phyloP scores from a whole-genome alignment of 345 rosid genomes.

The Pistacia atlantica region DNA sequence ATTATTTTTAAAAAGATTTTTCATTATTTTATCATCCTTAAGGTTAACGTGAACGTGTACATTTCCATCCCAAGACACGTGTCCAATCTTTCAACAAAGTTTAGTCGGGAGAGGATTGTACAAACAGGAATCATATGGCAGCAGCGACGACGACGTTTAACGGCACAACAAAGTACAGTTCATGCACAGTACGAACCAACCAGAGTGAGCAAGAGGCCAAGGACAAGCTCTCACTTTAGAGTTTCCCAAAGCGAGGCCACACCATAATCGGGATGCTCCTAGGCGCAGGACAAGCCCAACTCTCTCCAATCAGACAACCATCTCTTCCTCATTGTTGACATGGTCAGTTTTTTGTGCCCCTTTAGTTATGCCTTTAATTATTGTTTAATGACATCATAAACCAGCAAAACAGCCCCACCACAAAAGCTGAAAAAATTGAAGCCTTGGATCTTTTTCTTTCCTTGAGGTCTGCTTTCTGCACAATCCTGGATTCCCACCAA shows the following conservation, averaged over 20 bases:
- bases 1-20: no score
- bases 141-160: neutral
- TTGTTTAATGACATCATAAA: no score
- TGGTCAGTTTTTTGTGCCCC: no score
- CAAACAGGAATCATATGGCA: neutral
- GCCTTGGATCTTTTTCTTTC: no score
- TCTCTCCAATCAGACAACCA: constrained; percentile 64
- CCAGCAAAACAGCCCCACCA: no score
- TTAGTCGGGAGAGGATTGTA: neutral
- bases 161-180: neutral
- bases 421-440: no score
- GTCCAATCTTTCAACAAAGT: no score
- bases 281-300: constrained; percentile 69
- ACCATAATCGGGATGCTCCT: constrained; percentile 93
- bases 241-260: constrained; percentile 87
- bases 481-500: no score
- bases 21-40: no score
- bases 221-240: constrained; percentile 90
- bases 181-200: neutral
- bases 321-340: constrained; percentile 50
- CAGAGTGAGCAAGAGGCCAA: neutral
- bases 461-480: no score
- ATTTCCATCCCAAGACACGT: neutral
- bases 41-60: no score
- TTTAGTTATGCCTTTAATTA: no score